A percentile compares a stretch with the other conserved stretches of the same genome.
Evolutionary conservation across 2,329 filamentous ascomycete genomes (phyloP).

Genomic region (Diaporthe destruens): DNA sequence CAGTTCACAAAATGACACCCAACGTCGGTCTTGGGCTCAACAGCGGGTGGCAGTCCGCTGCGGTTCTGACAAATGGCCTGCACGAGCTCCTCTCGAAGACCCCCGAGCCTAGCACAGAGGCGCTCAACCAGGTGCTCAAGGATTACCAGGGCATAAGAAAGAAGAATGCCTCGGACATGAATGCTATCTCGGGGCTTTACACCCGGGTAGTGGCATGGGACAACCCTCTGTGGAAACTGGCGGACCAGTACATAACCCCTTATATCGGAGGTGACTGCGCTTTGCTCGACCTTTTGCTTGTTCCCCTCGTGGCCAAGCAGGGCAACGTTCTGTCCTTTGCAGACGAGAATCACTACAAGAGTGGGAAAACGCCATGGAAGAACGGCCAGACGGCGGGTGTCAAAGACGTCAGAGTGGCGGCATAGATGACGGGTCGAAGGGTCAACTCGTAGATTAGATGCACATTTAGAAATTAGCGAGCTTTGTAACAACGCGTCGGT

Average conservation of each 20-base stretch:
- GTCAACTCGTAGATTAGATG: background rate
- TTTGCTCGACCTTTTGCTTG: slow-evolving; percentile 35
- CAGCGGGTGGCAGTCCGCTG: slow-evolving; percentile 44
- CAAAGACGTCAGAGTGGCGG: slow-evolving; percentile 19
- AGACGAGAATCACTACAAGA: slow-evolving; percentile 36
- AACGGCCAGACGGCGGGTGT: slow-evolving; percentile 29
- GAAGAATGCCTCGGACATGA: slow-evolving; percentile 40
- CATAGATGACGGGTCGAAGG: background rate
- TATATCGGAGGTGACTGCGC: slow-evolving; percentile 39
- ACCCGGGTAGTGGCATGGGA: slow-evolving; percentile 43
- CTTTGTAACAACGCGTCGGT: slow-evolving; percentile 4
- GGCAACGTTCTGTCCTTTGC: slow-evolving; percentile 37
- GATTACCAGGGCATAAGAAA: slow-evolving; percentile 42
- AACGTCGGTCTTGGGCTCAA: slow-evolving; percentile 44
- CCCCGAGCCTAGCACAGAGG: slow-evolving; percentile 35
- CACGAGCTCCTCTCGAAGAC: slow-evolving; percentile 33
- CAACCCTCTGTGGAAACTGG: slow-evolving; percentile 40
- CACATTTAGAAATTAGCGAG: background rate
- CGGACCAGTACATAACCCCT: slow-evolving; percentile 41
- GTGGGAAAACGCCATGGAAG: slow-evolving; percentile 36
- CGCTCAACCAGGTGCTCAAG: slow-evolving; percentile 39
- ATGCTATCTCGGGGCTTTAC: slow-evolving; percentile 35
- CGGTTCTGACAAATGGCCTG: slow-evolving; percentile 43
- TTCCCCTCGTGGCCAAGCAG: slow-evolving; percentile 38
- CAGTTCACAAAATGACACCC: slow-evolving; percentile 46